Evolutionary conservation across 2,329 filamentous ascomycete species (phyloP).

Genomic region (Diatrype stigma): DNA sequence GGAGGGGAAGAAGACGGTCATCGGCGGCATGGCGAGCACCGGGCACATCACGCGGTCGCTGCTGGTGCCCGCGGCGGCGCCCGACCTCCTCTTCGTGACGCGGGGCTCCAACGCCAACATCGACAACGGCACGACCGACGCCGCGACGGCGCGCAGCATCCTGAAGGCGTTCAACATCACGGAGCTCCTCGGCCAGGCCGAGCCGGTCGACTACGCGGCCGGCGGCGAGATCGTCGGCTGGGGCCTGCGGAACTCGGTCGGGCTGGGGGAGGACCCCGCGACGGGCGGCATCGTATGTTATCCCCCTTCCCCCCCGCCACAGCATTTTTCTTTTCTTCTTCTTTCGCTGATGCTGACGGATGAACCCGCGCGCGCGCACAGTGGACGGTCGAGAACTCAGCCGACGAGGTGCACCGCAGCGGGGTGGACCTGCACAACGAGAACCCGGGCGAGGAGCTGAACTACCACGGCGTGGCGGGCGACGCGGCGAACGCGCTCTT

Average conservation of each 20-base stretch:
- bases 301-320: too few relatives aligned
- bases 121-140: constrained; percentile 49
- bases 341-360: too few relatives aligned
- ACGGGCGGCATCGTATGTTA: constrained; percentile 41
- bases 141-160: constrained; percentile 45
- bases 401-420: constrained; percentile 57
- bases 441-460: constrained; percentile 72
- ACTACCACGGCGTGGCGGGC: constrained; percentile 62
- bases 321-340: too few relatives aligned
- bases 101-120: constrained; percentile 62
- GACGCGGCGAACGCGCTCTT: constrained; percentile 31
- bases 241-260: constrained; percentile 71
- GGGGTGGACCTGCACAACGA: constrained; percentile 60
- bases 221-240: constrained; percentile 53
- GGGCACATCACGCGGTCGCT: constrained; percentile 67
- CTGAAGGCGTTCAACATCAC: constrained; percentile 54
- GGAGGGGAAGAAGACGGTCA: constrained; percentile 43
- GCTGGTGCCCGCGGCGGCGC: constrained; percentile 51
- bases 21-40: constrained; percentile 57
- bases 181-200: constrained; percentile 20
- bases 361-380: neutral
- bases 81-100: constrained; percentile 59
- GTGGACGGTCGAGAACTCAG: constrained; percentile 66
- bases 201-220: constrained; percentile 38
- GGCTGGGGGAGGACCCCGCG: constrained; percentile 58